These are phyloP conservation scores for Mucor ambiguus DNA, from an alignment of 371 early-diverging fungal genomes.

Conservation along the genomic window DNA sequence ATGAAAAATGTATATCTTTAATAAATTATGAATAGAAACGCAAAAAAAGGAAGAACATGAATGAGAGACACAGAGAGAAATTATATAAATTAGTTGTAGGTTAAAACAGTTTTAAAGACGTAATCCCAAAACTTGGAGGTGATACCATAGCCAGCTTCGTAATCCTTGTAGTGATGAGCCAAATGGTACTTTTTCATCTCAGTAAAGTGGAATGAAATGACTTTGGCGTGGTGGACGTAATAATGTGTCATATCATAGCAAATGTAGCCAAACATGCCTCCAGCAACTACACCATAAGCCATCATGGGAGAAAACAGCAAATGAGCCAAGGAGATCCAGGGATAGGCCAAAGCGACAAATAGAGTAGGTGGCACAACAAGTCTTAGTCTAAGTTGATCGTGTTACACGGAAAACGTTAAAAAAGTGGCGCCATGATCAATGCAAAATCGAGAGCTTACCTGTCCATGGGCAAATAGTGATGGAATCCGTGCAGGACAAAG, in stretches of 20 bases:
- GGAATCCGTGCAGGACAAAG: slow-evolving; percentile 93
- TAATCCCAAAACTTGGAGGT: slow-evolving; percentile 90
- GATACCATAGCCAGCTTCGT: slow-evolving; percentile 86
- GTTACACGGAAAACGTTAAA: slow-evolving; percentile 34
- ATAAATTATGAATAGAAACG: neutral
- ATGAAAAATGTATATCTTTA: neutral
- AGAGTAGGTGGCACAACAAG: slow-evolving; percentile 94
- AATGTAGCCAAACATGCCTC: slow-evolving; percentile 82
- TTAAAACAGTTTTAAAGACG: slow-evolving; percentile 69
- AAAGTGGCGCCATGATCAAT: slow-evolving; percentile 15
- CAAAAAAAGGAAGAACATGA: neutral
- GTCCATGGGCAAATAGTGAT: slow-evolving; percentile 97
- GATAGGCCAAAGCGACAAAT: slow-evolving; percentile 61
- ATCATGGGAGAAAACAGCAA: slow-evolving; percentile 53
- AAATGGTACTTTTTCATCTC: slow-evolving; percentile 92
- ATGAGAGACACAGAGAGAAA: neutral
- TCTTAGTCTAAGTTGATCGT: slow-evolving; percentile 57
- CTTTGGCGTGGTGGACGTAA: slow-evolving; percentile 88
- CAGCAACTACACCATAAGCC: slow-evolving; percentile 67
- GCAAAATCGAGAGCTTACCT: slow-evolving; percentile 47
- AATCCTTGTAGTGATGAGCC: slow-evolving; percentile 91
- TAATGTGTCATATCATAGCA: slow-evolving; percentile 90
- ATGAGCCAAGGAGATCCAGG: slow-evolving; percentile 54
- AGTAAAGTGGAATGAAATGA: slow-evolving; percentile 64
- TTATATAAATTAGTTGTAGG: slow-evolving; percentile 19